Percentiles rank a stretch among this genome's conserved stretches.
These are phyloP conservation scores for Diaporthe citriasiana DNA, from an alignment of 2,329 filamentous ascomycete genomes.

Conservation along the genomic window DNA sequence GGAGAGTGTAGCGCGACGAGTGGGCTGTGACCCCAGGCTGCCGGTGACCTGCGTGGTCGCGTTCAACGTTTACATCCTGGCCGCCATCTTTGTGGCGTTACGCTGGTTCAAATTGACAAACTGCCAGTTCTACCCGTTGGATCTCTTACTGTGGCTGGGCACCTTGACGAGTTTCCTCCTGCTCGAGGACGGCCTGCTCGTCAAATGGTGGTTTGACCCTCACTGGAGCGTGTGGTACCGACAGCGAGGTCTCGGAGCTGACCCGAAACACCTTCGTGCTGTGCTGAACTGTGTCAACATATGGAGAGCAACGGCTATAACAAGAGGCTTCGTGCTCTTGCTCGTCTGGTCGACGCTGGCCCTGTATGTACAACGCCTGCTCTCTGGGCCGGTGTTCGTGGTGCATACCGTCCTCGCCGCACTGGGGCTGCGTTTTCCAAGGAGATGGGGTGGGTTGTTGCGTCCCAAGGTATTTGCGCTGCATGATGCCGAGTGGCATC, in stretches of 20 bases:
- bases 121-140: not conserved
- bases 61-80: conserved; percentile 8
- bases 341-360: not conserved
- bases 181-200: conserved; percentile 7
- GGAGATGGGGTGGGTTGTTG: conserved; percentile 11
- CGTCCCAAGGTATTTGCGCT: not conserved
- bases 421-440: conserved; percentile 2
- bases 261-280: not conserved
- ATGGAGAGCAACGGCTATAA: conserved; percentile 14
- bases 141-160: not conserved
- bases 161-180: not conserved
- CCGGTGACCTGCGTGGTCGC: not conserved
- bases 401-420: not conserved
- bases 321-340: conserved; percentile 20
- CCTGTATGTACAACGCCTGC: not conserved
- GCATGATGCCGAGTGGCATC: not conserved
- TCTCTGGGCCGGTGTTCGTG: not conserved
- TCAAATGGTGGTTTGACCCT: conserved; percentile 21
- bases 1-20: conserved; percentile 2
- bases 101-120: not conserved
- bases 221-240: conserved; percentile 20
- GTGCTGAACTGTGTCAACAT: not conserved
- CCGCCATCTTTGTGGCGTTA: not conserved
- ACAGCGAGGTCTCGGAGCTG: not conserved
- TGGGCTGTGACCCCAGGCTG: conserved; percentile 4